Evolutionary conservation across 2,329 filamentous ascomycete genomes (phyloP), one percentile per base, ranked within the genome.

Genomic region (Arthrobotrys musiformis): DNA sequence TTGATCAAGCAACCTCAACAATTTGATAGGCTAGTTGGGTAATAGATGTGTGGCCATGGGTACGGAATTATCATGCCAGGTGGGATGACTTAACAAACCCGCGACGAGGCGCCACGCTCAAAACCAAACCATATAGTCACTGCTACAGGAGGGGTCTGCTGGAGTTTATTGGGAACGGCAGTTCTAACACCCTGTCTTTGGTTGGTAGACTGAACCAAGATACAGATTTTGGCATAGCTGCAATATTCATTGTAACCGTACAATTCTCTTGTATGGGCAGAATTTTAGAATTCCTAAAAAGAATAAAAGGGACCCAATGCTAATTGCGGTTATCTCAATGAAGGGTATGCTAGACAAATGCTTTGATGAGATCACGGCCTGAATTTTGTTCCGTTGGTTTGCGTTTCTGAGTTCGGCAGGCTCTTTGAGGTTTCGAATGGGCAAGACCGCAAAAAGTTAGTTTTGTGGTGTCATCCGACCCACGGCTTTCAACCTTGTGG

Each of bases 401-500:
- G 28, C 22, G 22, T 62, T 15, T 68, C 60, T 66, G 37, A 40
- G 62, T 68, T 73, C 19, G 70, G 70, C 63, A 75, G 63, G 63
- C 70, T 61, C 35, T 75, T 56, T n/a, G 63, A 56, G 28, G 50
- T 33, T 56, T 56, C n/a, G 28, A 64, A 64, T 40, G 44, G 62
- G 35, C 50, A 63, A 54, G 56, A 70, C 70, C 56, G 63, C 70
- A 75, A 69, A 56, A 75, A 63, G 70, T 66, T 75, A 75, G 70
- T 67, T 67, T 75, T 69, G 62, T 52, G 56, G 63, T 69, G 70
- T 75, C 70, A 75, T 75, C 63, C 70, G 70, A 75, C 70, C 62
- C 70, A 75, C 62, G 62, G 62, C 62, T 68, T 74, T 67, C 22
- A 66, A 73, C 60, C 60, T 52, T 72, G 68, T 58, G 68, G 30